Evolutionary conservation across 768 basidiomycete genomes (phyloP).

Genomic region (Postia placenta): DNA sequence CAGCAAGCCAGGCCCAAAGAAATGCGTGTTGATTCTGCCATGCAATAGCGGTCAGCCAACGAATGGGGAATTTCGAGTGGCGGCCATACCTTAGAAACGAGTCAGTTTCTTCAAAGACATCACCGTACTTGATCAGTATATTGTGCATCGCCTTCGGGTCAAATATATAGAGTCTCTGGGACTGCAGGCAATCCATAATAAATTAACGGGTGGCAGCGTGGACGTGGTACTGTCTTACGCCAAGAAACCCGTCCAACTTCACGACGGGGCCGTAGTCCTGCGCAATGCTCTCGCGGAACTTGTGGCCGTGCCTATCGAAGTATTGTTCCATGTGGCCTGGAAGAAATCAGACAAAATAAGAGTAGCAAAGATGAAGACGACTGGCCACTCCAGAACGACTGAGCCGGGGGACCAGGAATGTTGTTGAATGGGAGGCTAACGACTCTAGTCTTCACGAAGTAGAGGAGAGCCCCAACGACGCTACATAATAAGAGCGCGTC

Average conservation of each 20-base stretch:
- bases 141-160: constrained; percentile 14
- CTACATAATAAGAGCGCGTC: too few relatives aligned
- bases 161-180: constrained; percentile 28
- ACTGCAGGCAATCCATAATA: constrained; percentile 21
- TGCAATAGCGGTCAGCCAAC: not conserved
- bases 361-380: not conserved
- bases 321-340: constrained; percentile 12
- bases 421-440: constrained; percentile 7
- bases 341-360: not conserved
- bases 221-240: constrained; percentile 22
- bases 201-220: not conserved
- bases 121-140: constrained; percentile 13
- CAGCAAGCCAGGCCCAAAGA: constrained; percentile 42
- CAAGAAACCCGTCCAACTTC: constrained; percentile 42
- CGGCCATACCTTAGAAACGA: constrained; percentile 2
- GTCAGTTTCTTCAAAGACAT: constrained; percentile 6
- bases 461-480: too few relatives aligned
- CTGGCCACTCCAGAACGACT: constrained; percentile 11
- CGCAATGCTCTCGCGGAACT: constrained; percentile 6
- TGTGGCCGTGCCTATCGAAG: constrained; percentile 7
- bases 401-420: constrained; percentile 12
- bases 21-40: not conserved
- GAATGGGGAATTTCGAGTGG: too few relatives aligned
- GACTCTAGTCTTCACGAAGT: too few relatives aligned
- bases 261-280: constrained; percentile 35